Conservation (phyloP, 2,329 filamentous ascomycete genomes). For the Emmonsiellopsis sp. region DNA sequence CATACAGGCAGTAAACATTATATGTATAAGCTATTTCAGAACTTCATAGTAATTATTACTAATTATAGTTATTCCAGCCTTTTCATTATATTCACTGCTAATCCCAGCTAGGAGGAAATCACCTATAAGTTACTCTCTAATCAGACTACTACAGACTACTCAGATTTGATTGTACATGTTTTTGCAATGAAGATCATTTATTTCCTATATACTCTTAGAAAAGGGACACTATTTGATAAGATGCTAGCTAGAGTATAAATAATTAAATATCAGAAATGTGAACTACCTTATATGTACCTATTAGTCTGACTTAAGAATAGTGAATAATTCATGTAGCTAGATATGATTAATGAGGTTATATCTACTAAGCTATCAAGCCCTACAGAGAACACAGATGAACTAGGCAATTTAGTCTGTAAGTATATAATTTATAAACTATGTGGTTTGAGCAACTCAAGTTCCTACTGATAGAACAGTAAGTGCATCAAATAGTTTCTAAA, state of each 20-base stretch:
- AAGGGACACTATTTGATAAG: accelerated
- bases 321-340: not conserved
- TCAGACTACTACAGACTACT: not conserved
- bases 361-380: not conserved
- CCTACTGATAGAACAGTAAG: not conserved
- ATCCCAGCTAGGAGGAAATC: not conserved
- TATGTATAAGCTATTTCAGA: not conserved
- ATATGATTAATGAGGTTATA: not conserved
- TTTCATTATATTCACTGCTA: not conserved
- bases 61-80: not conserved
- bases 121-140: not conserved
- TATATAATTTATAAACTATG: not conserved
- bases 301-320: not conserved
- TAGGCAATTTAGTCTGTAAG: not conserved
- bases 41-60: not conserved
- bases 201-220: not conserved
- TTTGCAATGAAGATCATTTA: not conserved
- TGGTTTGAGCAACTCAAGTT: not conserved
- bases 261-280: not conserved
- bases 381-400: accelerated
- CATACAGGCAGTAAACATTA: not conserved
- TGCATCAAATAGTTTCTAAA: not conserved
- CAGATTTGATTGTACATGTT: not conserved
- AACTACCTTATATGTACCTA: not conserved
- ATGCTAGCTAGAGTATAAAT: not conserved